A percentile compares a stretch with the other conserved stretches of the same genome.
Evolutionary conservation across 371 early-diverging fungal species (phyloP).

Genomic region (Vavraia culicis): DNA sequence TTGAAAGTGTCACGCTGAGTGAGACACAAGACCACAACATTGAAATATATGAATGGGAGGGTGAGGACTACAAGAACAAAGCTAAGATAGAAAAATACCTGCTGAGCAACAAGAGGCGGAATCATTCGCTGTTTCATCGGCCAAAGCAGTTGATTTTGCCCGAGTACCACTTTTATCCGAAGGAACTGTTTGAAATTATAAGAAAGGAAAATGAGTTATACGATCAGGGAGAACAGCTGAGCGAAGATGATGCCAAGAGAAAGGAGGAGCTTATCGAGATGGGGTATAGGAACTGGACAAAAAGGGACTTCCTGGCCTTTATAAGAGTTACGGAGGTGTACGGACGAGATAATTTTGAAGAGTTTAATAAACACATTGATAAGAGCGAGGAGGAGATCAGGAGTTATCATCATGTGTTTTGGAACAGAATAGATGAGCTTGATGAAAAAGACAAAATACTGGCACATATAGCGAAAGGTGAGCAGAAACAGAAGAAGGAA

Average conservation of each 20-base stretch:
- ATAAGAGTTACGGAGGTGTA: constrained; percentile 64
- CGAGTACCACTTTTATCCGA: constrained; percentile 77
- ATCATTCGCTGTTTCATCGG: constrained; percentile 26
- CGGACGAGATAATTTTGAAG: constrained; percentile 48
- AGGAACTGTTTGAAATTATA: constrained; percentile 53
- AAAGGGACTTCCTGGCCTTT: constrained; percentile 67
- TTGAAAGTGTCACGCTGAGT: constrained; percentile 51
- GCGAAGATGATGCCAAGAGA: constrained; percentile 59
- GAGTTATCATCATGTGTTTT: constrained; percentile 36
- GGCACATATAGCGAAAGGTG: constrained; percentile 22
- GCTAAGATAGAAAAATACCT: constrained; percentile 18
- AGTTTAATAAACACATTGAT: constrained; percentile 18
- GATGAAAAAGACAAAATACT: constrained; percentile 34
- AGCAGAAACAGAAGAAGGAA: constrained; percentile 2
- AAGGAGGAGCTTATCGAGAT: constrained; percentile 53
- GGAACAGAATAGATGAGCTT: constrained; percentile 33
- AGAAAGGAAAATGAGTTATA: constrained; percentile 51
- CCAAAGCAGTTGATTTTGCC: constrained; percentile 32
- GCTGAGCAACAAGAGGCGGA: constrained; percentile 3
- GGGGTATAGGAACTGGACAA: constrained; percentile 74
- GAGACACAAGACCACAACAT: constrained; percentile 11
- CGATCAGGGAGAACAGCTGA: constrained; percentile 50
- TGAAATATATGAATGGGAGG: constrained; percentile 74
- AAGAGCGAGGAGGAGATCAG: constrained; percentile 30
- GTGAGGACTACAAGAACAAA: constrained; percentile 59